phyloP scores from a whole-genome alignment of 257 asterid genomes.

The Ilex aquifolium region DNA sequence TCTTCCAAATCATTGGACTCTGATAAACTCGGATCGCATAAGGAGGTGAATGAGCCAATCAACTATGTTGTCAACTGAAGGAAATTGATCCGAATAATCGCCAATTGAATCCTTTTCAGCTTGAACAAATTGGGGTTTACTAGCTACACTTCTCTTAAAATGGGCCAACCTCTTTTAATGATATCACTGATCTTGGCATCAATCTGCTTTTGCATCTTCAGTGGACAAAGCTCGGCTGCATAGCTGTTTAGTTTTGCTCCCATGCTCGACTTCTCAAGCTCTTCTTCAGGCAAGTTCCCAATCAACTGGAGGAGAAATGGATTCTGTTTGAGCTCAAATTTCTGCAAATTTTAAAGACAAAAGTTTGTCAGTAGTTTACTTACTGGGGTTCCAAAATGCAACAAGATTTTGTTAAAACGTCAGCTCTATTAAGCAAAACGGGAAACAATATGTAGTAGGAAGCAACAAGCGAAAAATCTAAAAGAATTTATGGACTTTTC shows the following conservation, averaged over 20 bases:
- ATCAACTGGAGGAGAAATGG: constrained; percentile 83
- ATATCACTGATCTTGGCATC: constrained; percentile 73
- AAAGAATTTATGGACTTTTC: no score
- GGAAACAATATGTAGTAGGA: no score
- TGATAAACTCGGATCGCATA: no score
- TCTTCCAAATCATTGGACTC: no score
- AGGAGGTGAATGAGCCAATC: no score
- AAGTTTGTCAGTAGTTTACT: no score
- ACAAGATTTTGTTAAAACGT: no score
- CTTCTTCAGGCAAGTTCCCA: constrained; percentile 85
- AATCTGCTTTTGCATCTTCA: constrained; percentile 56
- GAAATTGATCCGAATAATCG: not conserved
- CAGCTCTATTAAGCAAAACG: no score
- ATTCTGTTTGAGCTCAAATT: constrained; percentile 91
- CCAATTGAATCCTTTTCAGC: not conserved
- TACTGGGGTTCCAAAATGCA: no score
- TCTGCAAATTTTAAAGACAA: constrained; percentile 32
- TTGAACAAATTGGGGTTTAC: constrained; percentile 6
- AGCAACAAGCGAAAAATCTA: no score
- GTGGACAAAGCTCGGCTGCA: constrained; percentile 92
- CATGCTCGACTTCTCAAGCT: constrained; percentile 68
- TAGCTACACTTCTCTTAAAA: constrained; percentile 60
- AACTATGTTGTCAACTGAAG: not conserved
- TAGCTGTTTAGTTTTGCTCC: constrained; percentile 85
- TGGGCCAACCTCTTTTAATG: constrained; percentile 84